Conservation (phyloP, 2,329 filamentous ascomycete genomes). For the Aspergillus oerlinghausenensis region DNA sequence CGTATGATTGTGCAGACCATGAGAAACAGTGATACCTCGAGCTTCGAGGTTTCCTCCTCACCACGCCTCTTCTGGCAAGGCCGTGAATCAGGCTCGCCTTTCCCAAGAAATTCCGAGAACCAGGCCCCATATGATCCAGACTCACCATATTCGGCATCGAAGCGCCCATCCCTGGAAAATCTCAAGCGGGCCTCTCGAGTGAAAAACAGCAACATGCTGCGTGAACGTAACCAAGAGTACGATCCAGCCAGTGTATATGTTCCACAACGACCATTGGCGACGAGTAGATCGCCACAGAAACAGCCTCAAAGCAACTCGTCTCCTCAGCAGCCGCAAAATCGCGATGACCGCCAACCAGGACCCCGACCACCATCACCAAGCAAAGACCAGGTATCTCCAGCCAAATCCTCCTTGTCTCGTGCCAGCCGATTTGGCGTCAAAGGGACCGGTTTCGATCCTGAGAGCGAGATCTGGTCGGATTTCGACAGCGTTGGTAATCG, state of each 20-base stretch:
- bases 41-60: constrained; percentile 60
- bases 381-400: constrained; percentile 71
- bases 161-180: constrained; percentile 89
- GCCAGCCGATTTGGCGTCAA: constrained; percentile 56
- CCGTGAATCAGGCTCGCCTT: constrained; percentile 63
- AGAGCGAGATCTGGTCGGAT: constrained; percentile 64
- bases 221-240: constrained; percentile 89
- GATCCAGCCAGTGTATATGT: constrained; percentile 73
- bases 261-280: constrained; percentile 76
- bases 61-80: constrained; percentile 88
- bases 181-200: constrained; percentile 91
- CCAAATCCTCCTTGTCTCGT: constrained; percentile 80
- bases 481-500: constrained; percentile 59
- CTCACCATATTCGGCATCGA: constrained; percentile 65
- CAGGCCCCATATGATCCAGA: constrained; percentile 54
- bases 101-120: constrained; percentile 66
- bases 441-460: constrained; percentile 60
- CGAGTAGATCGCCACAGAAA: constrained; percentile 51
- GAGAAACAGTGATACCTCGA: constrained; percentile 69
- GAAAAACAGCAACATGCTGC: constrained; percentile 96
- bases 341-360: constrained; percentile 13
- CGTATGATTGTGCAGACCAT: constrained; percentile 56
- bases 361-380: constrained; percentile 52
- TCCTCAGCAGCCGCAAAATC: constrained; percentile 20
- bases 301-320: constrained; percentile 68